phyloP scores from a whole-genome alignment of 768 basidiomycete genomes.

The Agrocybe chaxingu region DNA sequence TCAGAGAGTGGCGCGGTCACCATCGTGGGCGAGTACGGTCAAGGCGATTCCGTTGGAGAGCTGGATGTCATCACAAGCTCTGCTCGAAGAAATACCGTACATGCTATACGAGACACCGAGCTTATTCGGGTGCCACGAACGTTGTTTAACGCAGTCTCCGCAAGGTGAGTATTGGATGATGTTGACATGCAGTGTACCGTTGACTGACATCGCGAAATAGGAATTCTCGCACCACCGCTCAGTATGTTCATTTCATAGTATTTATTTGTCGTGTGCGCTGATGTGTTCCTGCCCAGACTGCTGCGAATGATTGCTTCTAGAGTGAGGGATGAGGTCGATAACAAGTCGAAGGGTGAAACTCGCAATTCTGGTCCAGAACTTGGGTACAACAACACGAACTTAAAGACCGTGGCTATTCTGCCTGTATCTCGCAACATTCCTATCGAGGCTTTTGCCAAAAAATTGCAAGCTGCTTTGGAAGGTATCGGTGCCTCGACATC shows the following conservation, averaged over 20 bases:
- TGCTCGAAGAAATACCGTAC: conserved; percentile 83
- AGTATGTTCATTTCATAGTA: conserved; percentile 42
- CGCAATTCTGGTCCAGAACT: conserved; percentile 55
- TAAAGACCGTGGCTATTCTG: conserved; percentile 92
- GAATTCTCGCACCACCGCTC: conserved; percentile 82
- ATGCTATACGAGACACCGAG: conserved; percentile 98
- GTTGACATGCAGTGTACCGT: conserved; percentile 1
- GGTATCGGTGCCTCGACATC: conserved; percentile 91
- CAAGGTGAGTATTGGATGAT: conserved; percentile 41
- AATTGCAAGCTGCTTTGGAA: conserved; percentile 84
- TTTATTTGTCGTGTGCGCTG: neutral
- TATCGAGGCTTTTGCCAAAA: conserved; percentile 84
- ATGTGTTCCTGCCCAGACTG: conserved; percentile 40
- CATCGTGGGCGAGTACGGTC: conserved; percentile 92
- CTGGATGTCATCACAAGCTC: conserved; percentile 95
- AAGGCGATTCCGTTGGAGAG: conserved; percentile 96
- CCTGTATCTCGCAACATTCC: conserved; percentile 88
- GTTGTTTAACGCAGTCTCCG: conserved; percentile 95
- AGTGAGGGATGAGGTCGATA: conserved; percentile 80
- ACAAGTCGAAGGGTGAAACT: conserved; percentile 47
- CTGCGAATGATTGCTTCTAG: conserved; percentile 90
- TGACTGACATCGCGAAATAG: conserved; percentile 28
- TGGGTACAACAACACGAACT: conserved; percentile 76
- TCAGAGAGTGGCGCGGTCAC: conserved; percentile 71
- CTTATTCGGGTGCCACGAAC: conserved; percentile 96